These are phyloP conservation scores for Tylopilus orsonianus DNA, from an alignment of 1,284 basidiomycete genomes.

Conservation along the genomic window DNA sequence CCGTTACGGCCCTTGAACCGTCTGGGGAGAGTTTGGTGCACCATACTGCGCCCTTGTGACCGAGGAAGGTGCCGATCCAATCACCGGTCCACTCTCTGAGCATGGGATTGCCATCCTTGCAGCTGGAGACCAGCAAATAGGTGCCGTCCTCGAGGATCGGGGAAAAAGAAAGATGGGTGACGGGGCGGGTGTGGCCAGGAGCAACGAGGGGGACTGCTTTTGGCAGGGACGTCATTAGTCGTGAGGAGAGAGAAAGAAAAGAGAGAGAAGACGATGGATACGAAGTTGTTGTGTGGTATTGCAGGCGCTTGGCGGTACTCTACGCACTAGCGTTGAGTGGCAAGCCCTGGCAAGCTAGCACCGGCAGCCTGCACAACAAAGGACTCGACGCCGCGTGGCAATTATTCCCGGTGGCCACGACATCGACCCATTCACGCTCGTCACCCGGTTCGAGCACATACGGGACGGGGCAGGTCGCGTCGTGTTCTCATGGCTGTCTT, in stretches of 20 bases:
- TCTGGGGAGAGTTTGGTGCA: slow-evolving; percentile 90
- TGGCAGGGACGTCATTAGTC: slow-evolving; percentile 53
- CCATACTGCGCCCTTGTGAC: slow-evolving; percentile 99
- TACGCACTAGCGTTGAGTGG: slow-evolving; percentile 42
- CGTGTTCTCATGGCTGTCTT: background rate
- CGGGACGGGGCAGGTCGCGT: background rate
- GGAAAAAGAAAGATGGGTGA: slow-evolving; percentile 94
- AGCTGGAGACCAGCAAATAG: slow-evolving; percentile 89
- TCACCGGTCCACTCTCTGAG: slow-evolving; percentile 96
- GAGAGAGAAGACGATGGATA: slow-evolving; percentile 17
- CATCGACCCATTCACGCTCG: background rate
- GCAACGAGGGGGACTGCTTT: slow-evolving; percentile 77
- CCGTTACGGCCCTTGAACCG: slow-evolving; percentile 85
- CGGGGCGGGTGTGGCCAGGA: slow-evolving; percentile 82
- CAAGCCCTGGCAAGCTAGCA: slow-evolving; percentile 13
- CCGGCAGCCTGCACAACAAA: too few species aligned
- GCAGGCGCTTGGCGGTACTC: slow-evolving; percentile 59
- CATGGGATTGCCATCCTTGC: slow-evolving; percentile 98
- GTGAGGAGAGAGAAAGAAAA: slow-evolving; percentile 17
- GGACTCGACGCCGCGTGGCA: slow-evolving; percentile 19
- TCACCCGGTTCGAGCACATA: background rate
- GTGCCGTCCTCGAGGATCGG: slow-evolving; percentile 78
- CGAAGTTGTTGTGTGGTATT: slow-evolving; percentile 38
- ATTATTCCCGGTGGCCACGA: slow-evolving; percentile 5
- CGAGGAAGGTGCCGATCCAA: slow-evolving; percentile 98